Base-by-base conservation (phyloP, 306 rosid species). In the Cicer cuneatum region DNA sequence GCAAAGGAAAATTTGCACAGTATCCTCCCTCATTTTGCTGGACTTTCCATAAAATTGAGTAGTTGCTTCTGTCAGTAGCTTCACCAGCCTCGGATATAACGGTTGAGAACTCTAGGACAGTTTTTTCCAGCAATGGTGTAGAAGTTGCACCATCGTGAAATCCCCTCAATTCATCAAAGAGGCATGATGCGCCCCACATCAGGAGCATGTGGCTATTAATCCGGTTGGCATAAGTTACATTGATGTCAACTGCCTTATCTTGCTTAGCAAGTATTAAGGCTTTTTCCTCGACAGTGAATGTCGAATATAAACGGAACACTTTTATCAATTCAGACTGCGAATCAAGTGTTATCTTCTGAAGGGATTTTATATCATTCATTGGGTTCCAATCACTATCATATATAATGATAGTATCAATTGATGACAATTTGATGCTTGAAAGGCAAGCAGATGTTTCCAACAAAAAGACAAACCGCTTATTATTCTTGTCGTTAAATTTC, bases 351-450 rank as follows among this genome's bases (percentile, higher is more conserved):
- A 94, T 66, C 85, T 71, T 94, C 68, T 90, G 99, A 81, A 94
- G 89, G 56, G 93, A 87, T 72, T 83, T 90, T 79, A 92, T 73
- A 83, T 91, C 97, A 83, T 81, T 90, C 78, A 86, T 51, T 8
- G 96, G 97, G 65, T 81, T 86, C 99, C 89, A 92, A 72, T 94
- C 97, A 83, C 99, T 92, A 66, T 90, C 90, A 85, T 72, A 92
- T 81, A 94, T 88, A 72, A 94, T 84, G 77, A 89, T 71, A 61
- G 74, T 39, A 83, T 92, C 95, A 73, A 92, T 80, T 5, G 97
- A 88, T 8, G 92, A 88, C 75, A 94, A 78, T 69, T 87, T 92
- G 62, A 92, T 83, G 85, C 85, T 88, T 10, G 85, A 58, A 74
- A 18, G 75, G 80, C 97, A 94, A 7, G 97, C 96, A 85, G 88